A percentile compares a stretch with the other conserved stretches of the same genome.
Conservation (phyloP, 2,329 filamentous ascomycete genomes). For the Elsinoe ampelina region DNA sequence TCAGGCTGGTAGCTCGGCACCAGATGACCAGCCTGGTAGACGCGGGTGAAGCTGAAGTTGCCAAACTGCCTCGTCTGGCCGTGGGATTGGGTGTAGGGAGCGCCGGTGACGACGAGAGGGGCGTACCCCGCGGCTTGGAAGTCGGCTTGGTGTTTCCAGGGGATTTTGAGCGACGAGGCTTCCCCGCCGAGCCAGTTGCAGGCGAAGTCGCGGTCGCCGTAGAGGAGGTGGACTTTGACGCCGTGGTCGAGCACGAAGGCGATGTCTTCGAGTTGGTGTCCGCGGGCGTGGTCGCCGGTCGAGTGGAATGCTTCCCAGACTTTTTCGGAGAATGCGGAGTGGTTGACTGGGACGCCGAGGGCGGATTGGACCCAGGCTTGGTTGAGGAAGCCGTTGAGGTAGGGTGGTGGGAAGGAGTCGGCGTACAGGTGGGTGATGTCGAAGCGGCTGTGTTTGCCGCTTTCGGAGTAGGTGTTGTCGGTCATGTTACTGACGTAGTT, state of each 20-base stretch:
- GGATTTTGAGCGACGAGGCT: constrained; percentile 40
- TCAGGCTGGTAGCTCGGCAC: constrained; percentile 31
- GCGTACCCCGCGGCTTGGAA: constrained; percentile 45
- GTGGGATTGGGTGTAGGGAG: constrained; percentile 20
- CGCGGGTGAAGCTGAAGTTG: constrained; percentile 35
- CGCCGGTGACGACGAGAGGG: constrained; percentile 21
- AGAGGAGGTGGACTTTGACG: constrained; percentile 57
- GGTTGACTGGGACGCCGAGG: constrained; percentile 41
- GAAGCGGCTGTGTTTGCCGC: constrained; percentile 43
- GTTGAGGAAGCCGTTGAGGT: constrained; percentile 58
- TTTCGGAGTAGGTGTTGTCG: constrained; percentile 35
- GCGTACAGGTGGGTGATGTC: constrained; percentile 42
- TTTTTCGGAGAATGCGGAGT: constrained; percentile 18
- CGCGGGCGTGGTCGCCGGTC: constrained; percentile 38
- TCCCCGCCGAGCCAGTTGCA: constrained; percentile 53
- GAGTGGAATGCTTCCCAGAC: constrained; percentile 35
- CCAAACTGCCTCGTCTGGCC: constrained; percentile 29
- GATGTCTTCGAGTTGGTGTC: constrained; percentile 31
- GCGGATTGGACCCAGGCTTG: constrained; percentile 46
- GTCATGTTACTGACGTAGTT: constrained; percentile 38
- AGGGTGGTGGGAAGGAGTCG: constrained; percentile 51
- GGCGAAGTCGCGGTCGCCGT: constrained; percentile 53
- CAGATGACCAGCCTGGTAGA: constrained; percentile 45
- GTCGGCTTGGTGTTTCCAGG: constrained; percentile 33
- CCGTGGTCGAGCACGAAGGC: constrained; percentile 33